Evolutionary conservation across 73 alveolate genomes (phyloP), one percentile per base, ranked within the genome.

Genomic region (Paramecium sonneborni): DNA sequence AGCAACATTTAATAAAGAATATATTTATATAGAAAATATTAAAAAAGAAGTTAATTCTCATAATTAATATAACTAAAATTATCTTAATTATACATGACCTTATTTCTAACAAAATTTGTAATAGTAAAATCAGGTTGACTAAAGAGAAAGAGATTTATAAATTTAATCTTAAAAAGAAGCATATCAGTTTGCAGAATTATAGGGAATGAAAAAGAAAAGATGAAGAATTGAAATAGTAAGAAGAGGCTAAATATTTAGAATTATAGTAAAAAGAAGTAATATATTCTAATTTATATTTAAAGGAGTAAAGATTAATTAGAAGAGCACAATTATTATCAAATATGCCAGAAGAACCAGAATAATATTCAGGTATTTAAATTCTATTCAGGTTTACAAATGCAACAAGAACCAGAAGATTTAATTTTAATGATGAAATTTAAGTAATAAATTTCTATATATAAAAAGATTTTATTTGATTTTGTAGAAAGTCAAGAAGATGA

Each of bases 391-490:
- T 79, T 32, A 28, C 26, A 20, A 23, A 46, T 79, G 69, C 55
- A 14, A 43, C 69, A 6, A 30, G 41, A 79, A 79, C 69, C 0
- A 21, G 90, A 79, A 44, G 74, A 23, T 79, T 79, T 79, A 24
- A 26, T 12, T 79, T 79, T 21, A 44, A 21, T 24, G 90, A 79
- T 46, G 41, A 79, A 79, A 44, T 79, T 6, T 8, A 79, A 79
- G 90, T 79, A 79, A 20, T 1, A 0, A 7, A 34, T 41, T 18
- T 11, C 0, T 20, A 23, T 38, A 23, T 43, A 11, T 14, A n/a
- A n/a, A n/a, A n/a, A 79, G 90, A 18, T n/a, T 11, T 79, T 79
- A 79, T 79, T 79, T 44, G 72, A 79, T 23, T 79, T 79, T 79
- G 90, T 79, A 1, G 4, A 21, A 39, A 37, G 90, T 44, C 26